Evolutionary conservation across 2,329 filamentous ascomycete species (phyloP), one percentile per base, ranked within the genome.

Genomic region (Rutstroemia sydowiana): DNA sequence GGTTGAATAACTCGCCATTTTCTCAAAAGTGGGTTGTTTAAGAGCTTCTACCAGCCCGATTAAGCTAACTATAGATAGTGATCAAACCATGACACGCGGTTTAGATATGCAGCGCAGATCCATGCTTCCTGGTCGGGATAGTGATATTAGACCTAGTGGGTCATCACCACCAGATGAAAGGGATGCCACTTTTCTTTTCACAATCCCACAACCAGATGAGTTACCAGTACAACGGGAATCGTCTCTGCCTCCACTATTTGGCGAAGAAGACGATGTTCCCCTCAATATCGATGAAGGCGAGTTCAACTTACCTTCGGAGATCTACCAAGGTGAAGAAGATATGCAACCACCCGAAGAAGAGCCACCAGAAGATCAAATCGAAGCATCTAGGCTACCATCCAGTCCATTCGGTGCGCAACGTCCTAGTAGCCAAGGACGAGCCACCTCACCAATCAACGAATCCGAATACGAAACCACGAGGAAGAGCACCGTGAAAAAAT

Each of bases 401-500:
- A 34, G 14, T 8, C 26, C 31, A 31, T 34, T 48, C 5, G 42
- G 46, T 11, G 21, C 36, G 16, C 37, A 14, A 5, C 41, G 18
- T 6, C 23, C 28, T 16, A 40, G 41, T 18, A 26, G 31, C 10
- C 13, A 21, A 1, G 23, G 20, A 37, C 13, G 21, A 16, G n/a
- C n/a, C 9, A 46, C 3, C 3, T 14, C 6, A 23, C 14, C 41
- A 8, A 13, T 32, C 11, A 37, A 44, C 32, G 46, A 14, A n/a
- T 11, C 28, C 7, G 41, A 3, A 20, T 36, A 4, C n/a, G 48
- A 16, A 11, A 28, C 13, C 9, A 10, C 10, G 36, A 45, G 34
- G 31, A 52, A 14, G 20, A 32, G 7, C 5, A 18, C 18, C 18
- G 23, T n/a, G 18, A 60, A 61, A 11, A 78, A 73, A 58, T 73